Percentiles rank a stretch among this genome's conserved stretches.
Conservation (phyloP, 108 stramenopile species). For the Mediolabrus comicus region DNA sequence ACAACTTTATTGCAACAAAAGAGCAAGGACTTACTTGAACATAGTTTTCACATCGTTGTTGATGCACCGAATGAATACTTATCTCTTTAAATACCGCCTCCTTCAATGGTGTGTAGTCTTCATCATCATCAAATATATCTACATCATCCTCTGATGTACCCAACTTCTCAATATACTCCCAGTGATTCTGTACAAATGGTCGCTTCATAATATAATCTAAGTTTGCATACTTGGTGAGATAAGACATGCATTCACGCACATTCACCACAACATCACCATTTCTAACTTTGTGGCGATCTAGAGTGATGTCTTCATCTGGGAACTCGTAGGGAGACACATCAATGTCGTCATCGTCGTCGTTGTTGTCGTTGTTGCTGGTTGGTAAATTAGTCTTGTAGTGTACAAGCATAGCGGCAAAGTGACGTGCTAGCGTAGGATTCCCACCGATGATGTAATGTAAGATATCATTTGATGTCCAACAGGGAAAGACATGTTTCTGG, state of each 20-base stretch:
- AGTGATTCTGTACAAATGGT: neutral
- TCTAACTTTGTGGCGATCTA: neutral
- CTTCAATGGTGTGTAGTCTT: neutral
- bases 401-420: neutral
- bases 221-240: neutral
- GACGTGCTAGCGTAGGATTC: neutral
- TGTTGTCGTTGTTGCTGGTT: too few species aligned
- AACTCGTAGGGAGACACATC: neutral
- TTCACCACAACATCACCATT: neutral
- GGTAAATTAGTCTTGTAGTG: too few species aligned
- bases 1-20: too few species aligned
- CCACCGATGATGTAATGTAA: neutral
- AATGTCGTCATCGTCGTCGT: neutral
- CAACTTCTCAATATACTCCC: neutral
- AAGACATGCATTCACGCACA: neutral
- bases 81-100: neutral
- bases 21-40: too few species aligned
- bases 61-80: conserved; percentile 1
- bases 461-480: neutral
- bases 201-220: neutral
- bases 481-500: neutral
- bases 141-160: neutral
- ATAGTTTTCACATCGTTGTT: conserved; percentile 6
- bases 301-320: neutral
- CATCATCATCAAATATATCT: neutral